These are phyloP conservation scores for Metrosideros polymorpha DNA, from an alignment of 441 rosid species.

Conservation along the genomic window DNA sequence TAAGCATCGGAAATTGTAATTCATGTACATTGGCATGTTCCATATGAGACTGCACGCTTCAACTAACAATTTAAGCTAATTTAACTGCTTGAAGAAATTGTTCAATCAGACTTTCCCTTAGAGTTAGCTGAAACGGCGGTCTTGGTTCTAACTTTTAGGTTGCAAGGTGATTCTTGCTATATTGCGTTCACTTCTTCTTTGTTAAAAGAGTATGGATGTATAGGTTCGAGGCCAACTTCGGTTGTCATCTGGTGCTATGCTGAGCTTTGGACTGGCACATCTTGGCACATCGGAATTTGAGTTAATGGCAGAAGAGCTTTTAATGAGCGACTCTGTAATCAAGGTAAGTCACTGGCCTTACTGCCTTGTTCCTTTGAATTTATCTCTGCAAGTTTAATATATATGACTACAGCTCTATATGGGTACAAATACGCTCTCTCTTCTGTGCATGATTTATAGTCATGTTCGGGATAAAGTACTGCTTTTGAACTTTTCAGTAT, in stretches of 20 bases:
- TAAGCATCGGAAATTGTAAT: not conserved
- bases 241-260: constrained; percentile 49
- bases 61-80: not conserved
- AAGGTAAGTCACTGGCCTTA: constrained; percentile 39
- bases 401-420: not conserved
- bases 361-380: not conserved
- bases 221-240: constrained; percentile 84
- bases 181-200: not conserved
- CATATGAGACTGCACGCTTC: not conserved
- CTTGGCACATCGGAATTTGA: constrained; percentile 80
- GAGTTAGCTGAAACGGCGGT: not conserved
- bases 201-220: not conserved
- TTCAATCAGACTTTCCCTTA: not conserved
- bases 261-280: constrained; percentile 85
- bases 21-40: not conserved
- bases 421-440: not conserved
- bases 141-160: not conserved
- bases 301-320: constrained; percentile 87
- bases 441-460: not conserved
- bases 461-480: not conserved
- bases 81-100: not conserved
- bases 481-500: not conserved
- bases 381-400: not conserved
- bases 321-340: constrained; percentile 76
- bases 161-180: not conserved